Base-by-base conservation (phyloP, 164 flowering plant species). In the Piper betle region DNA sequence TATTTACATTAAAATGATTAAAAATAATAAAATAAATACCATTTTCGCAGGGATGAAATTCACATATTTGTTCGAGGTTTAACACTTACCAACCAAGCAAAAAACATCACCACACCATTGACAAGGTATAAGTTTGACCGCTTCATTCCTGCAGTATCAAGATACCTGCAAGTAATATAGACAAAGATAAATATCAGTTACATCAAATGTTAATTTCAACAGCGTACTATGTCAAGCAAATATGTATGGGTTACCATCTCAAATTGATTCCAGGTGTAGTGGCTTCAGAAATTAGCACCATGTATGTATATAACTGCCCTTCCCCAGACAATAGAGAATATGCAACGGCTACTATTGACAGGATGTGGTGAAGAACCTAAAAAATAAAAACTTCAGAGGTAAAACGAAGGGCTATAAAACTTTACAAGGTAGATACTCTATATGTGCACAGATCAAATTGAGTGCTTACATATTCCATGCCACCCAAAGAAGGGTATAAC, bases 401-500 rank as follows among this genome's bases (percentile, higher is more conserved):
- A 46, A 46, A 46, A 12, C 33, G 33, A 25, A 25, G 33, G 33
- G 33, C 33, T 25, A 25, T 2, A 25, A 25, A 25, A 25, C 2
- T 25, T 25, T 25, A 25, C 33, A 25, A 25, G 33, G 33, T 25
- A 25, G 33, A 25, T 25, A 25, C 33, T 25, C 33, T 25, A 25
- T 25, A 1, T 25, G 1, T 25, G 33, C 33, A 25, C 33, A 25
- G 33, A 25, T 10, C 50, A 46, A 11, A 10, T 46, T 15, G 15
- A 46, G 55, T 61, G 84, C 99, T 90, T 81, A 93, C 99, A 84
- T 84, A 93, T 60, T 93, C 97, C 64, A 79, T 52, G 66, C 99
- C 99, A 63, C 99, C 99, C 53, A 93, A 71, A 64, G 90, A 76
- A 71, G 99, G 99, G 79, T 86, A 93, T 42, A 81, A 55, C 99